Percentiles rank a stretch among this genome's conserved stretches.
Evolutionary conservation across 345 rosid genomes (phyloP).

Genomic region (Ceriops tagal): DNA sequence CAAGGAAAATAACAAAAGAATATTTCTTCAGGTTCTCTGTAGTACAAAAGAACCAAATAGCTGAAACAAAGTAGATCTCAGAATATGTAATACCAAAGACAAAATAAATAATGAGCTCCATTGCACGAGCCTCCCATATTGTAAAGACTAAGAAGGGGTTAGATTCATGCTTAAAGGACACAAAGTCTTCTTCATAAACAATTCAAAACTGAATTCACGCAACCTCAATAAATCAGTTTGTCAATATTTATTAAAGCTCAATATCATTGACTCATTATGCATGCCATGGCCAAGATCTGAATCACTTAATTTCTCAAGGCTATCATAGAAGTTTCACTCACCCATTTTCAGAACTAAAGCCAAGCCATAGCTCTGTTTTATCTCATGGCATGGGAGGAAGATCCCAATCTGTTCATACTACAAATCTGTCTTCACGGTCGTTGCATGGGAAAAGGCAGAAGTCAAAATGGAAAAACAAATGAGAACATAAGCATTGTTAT

Average conservation of each 20-base stretch:
- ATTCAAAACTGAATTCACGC: not conserved
- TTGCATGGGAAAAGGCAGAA: slow-evolving; percentile 92
- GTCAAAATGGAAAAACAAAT: slow-evolving; percentile 26
- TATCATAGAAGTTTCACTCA: slow-evolving; percentile 22
- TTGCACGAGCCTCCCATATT: not conserved
- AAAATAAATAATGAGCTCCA: too few relatives aligned
- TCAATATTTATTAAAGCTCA: not conserved
- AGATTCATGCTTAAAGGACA: not conserved
- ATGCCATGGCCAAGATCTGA: not conserved
- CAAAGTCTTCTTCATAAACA: not conserved
- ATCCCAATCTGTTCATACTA: slow-evolving; percentile 86
- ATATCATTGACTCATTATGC: not conserved
- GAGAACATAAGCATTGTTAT: too few relatives aligned
- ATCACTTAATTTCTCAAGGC: not conserved
- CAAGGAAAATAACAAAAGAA: not conserved
- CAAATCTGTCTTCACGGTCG: slow-evolving; percentile 54
- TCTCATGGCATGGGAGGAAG: slow-evolving; percentile 98
- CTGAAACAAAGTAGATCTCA: not conserved
- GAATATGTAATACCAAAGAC: not conserved
- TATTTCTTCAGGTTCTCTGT: not conserved
- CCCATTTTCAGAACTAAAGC: slow-evolving; percentile 75
- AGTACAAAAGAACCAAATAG: not conserved
- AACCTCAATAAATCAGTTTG: not conserved
- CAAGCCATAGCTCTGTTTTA: slow-evolving; percentile 85
- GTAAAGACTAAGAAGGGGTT: too few relatives aligned